Evolutionary conservation across 176 grass and related monocot genomes (phyloP), one percentile per base, ranked within the genome.

Genomic region (Triticum urartu): DNA sequence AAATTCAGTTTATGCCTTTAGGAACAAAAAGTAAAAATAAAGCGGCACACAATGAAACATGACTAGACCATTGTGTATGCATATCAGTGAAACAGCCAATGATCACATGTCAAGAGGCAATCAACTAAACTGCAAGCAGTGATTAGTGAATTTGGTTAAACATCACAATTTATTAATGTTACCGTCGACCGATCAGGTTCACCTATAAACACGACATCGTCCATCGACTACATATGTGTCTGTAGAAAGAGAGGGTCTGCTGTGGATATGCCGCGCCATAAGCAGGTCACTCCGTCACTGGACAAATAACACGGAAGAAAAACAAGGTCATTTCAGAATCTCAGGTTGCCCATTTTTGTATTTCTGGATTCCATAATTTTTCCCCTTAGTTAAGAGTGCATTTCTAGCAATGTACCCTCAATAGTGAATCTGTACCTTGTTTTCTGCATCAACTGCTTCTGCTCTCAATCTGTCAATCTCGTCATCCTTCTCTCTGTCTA

Each of bases 401-500:
- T 38, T 73, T 84, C 43, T 21, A 88, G 11, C 33, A 88, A 34
- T 70, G 77, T 69, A 73, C 63, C 33, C 43, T 88, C 32, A 77
- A 88, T 17, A 56, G 5, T 6, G 65, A 35, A 85, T 43, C 15
- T 39, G 24, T 60, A 66, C 77, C 25, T 74, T 87, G 48, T 85
- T 74, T 87, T 80, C 86, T 18, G 79, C n/a, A 42, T 17, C 33
- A 78, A 66, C 24, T 30, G 50, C 56, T 72, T 90, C 79, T 35
- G 39, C 79, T 73, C 38, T 82, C 9, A 80, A 76, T 84, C 35
- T 85, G 59, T 6, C 3, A 11, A 94, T 88, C 18, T 56, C 64
- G 18, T 21, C 68, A 86, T 80, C 79, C 75, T 90, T 92, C 26
- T 90, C 24, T 72, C 24, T 77, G 54, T n/a, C 43, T 62, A 39